These are phyloP conservation scores for Kodamaea anthophila DNA, from an alignment of 1,139 yeast species.

Conservation along the genomic window DNA sequence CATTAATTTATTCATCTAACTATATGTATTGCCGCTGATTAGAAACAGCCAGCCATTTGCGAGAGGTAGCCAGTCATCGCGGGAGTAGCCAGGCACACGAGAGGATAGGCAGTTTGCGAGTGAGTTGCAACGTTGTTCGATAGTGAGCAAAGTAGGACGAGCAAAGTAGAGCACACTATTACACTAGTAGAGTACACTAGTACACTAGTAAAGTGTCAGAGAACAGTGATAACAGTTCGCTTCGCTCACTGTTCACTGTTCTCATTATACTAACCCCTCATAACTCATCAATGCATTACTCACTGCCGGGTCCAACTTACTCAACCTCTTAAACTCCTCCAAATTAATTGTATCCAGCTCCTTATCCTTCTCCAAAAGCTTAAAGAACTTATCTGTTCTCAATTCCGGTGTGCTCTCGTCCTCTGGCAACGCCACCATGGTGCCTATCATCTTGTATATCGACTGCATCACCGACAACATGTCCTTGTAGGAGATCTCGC, in stretches of 20 bases:
- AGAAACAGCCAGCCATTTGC: too few relatives aligned
- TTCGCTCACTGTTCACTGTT: not conserved
- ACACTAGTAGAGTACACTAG: too few relatives aligned
- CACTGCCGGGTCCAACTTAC: constrained; percentile 78
- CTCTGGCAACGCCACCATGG: constrained; percentile 87
- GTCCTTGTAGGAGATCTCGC: constrained; percentile 68
- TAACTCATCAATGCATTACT: constrained; percentile 73
- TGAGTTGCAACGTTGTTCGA: too few relatives aligned
- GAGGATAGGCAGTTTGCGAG: too few relatives aligned
- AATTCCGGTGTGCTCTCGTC: constrained; percentile 91
- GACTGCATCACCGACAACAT: constrained; percentile 75
- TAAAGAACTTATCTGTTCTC: constrained; percentile 77
- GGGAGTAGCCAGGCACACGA: too few relatives aligned
- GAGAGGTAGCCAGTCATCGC: too few relatives aligned
- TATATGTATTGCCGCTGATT: too few relatives aligned
- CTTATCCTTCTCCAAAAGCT: constrained; percentile 61
- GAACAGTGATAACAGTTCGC: too few relatives aligned
- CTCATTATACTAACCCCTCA: constrained; percentile 60
- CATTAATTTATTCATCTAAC: too few relatives aligned
- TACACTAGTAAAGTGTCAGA: too few relatives aligned
- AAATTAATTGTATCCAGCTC: constrained; percentile 58
- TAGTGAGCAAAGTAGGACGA: too few relatives aligned
- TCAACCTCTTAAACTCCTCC: constrained; percentile 79
- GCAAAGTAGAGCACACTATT: too few relatives aligned
- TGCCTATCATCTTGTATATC: constrained; percentile 92